Conservation (phyloP, 2,329 filamentous ascomycete species). For the Hymenoscyphus infarciens region DNA sequence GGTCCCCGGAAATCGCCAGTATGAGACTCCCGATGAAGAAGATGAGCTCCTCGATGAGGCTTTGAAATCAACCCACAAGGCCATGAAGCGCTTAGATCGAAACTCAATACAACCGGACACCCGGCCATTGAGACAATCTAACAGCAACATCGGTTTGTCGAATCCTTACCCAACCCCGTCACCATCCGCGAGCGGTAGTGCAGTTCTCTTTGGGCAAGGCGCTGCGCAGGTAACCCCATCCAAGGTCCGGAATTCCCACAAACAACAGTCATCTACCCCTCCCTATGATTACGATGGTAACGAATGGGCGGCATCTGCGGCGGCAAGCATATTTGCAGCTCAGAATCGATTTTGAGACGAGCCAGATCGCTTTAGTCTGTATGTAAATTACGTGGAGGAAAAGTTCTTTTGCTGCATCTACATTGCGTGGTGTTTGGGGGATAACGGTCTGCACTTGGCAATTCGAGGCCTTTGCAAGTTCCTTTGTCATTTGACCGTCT, state of each 20-base stretch:
- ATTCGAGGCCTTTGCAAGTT: slow-evolving; percentile 14
- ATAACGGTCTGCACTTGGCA: slow-evolving; percentile 10
- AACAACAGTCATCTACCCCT: slow-evolving; percentile 93
- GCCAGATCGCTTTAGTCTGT: slow-evolving; percentile 20
- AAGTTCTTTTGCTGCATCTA: slow-evolving; percentile 34
- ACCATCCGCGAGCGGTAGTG: slow-evolving; percentile 78
- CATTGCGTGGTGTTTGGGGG: slow-evolving; percentile 35
- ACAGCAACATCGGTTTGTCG: slow-evolving; percentile 57
- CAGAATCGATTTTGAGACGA: slow-evolving; percentile 54
- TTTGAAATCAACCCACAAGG: slow-evolving; percentile 71
- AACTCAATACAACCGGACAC: slow-evolving; percentile 38
- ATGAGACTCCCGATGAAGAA: slow-evolving; percentile 94
- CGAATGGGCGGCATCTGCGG: slow-evolving; percentile 82
- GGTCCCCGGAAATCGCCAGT: slow-evolving; percentile 71
- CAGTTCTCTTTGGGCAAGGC: slow-evolving; percentile 64
- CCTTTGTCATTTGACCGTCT: slow-evolving; percentile 20
- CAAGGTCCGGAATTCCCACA: slow-evolving; percentile 44
- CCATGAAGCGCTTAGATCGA: slow-evolving; percentile 65
- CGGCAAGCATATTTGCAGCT: slow-evolving; percentile 76
- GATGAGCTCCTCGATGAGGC: slow-evolving; percentile 93
- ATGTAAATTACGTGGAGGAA: slow-evolving; percentile 34
- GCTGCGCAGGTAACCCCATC: slow-evolving; percentile 45
- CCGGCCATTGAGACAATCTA: slow-evolving; percentile 57
- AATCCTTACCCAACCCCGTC: slow-evolving; percentile 66
- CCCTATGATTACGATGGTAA: slow-evolving; percentile 92